These are phyloP conservation scores for Rhodotorula glutinis DNA, from an alignment of 1,284 basidiomycete species.

Conservation along the genomic window DNA sequence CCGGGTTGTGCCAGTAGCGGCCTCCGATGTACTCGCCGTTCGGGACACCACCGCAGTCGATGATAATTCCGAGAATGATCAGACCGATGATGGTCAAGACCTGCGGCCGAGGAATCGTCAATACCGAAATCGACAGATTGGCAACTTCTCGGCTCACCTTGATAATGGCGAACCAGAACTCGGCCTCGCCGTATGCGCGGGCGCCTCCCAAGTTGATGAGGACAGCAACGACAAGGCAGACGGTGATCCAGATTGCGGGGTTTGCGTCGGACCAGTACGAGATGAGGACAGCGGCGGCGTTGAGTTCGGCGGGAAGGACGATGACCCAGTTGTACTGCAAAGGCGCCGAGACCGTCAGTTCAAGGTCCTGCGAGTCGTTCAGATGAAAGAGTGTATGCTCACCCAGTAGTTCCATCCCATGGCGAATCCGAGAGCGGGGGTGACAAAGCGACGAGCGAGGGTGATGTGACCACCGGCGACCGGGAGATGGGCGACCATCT, in stretches of 20 bases:
- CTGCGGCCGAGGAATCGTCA: too few relatives aligned
- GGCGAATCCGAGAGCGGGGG: conserved; percentile 73
- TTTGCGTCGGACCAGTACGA: conserved; percentile 53
- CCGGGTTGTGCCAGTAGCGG: conserved; percentile 14
- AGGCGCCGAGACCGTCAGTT: background rate
- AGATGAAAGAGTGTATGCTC: background rate
- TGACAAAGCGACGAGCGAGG: conserved; percentile 68
- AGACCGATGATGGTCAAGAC: conserved; percentile 56
- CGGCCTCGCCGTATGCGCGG: conserved; percentile 50
- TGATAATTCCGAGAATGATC: conserved; percentile 58
- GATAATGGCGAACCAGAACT: conserved; percentile 58
- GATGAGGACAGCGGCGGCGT: conserved; percentile 50
- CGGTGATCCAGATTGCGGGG: conserved; percentile 70
- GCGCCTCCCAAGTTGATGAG: conserved; percentile 70
- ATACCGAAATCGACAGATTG: too few relatives aligned
- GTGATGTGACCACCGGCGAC: conserved; percentile 28
- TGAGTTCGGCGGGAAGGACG: conserved; percentile 50
- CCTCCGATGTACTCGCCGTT: conserved; percentile 35
- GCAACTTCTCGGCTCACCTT: conserved; percentile 45
- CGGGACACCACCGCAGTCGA: conserved; percentile 49
- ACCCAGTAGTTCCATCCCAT: conserved; percentile 61
- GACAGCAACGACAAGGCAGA: conserved; percentile 68
- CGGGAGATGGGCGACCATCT: conserved; percentile 55
- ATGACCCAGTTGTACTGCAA: conserved; percentile 36
- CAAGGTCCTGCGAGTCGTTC: background rate